Conservation (phyloP, 306 rosid species). For the Lagenaria siceraria region DNA sequence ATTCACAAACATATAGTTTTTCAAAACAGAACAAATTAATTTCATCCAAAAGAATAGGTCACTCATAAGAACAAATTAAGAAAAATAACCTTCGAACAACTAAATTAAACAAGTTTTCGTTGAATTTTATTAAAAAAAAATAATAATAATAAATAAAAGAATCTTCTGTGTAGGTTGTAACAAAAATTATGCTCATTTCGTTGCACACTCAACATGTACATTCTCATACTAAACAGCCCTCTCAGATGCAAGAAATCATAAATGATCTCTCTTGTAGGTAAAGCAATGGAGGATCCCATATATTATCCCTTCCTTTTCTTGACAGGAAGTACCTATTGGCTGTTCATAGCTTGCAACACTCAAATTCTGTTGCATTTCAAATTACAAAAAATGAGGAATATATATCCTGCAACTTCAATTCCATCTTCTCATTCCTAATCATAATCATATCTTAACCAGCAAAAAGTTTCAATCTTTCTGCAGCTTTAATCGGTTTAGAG, state of each 20-base stretch:
- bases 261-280: not conserved
- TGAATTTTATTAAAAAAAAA: too few relatives aligned
- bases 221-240: not conserved
- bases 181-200: not conserved
- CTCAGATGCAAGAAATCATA: not conserved
- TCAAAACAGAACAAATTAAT: not conserved
- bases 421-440: conserved; percentile 5
- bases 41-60: not conserved
- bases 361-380: not conserved
- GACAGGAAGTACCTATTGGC: not conserved
- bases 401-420: conserved; percentile 7
- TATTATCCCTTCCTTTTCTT: conserved; percentile 16
- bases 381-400: not conserved
- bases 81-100: not conserved
- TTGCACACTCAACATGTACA: not conserved
- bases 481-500: not conserved
- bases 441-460: not conserved
- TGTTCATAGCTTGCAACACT: conserved; percentile 12
- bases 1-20: not conserved
- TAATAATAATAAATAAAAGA: not conserved
- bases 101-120: not conserved
- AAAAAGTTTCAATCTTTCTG: not conserved
- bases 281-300: not conserved
- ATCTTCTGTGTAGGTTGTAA: not conserved
- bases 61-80: not conserved